Base-by-base conservation (phyloP, 1,284 basidiomycete species). In the Malassezia sp. region DNA sequence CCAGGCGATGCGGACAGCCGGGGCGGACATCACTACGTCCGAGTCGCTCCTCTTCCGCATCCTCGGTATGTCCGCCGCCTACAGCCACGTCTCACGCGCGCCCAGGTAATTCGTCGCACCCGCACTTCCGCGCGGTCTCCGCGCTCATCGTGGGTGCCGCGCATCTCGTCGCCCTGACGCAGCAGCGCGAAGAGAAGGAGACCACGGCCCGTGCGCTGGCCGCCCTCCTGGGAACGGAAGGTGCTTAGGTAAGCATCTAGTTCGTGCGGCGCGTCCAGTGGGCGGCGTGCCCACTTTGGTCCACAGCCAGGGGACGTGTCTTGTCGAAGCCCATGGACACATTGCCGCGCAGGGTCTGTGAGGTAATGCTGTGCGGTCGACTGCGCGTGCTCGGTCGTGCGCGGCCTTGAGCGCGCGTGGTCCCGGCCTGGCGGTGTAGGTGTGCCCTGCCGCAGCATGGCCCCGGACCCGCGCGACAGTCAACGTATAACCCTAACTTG, bases 401-500 rank as follows among this genome's bases (percentile, higher is more conserved):
- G n/a, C n/a, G n/a, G n/a, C n/a, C n/a, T n/a, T 23, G 21, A 37
- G 35, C 21, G 35, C 35, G 2, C 35, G 21, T 5, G 32, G 35
- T 8, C 21, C 30, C 33, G 39, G 24, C 18, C 29, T 20, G 39
- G 27, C n/a, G n/a, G n/a, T n/a, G n/a, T n/a, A 18, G 15, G 30
- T 17, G 5, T 41, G 39, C 12, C 18, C 39, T 21, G 15, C 26
- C 23, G 43, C 34, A 33, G 43, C 43, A 17, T 33, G 27, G 45
- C 15, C 18, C 41, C 38, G 30, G 40, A 10, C 7, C 15, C 35
- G 40, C 22, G 10, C 35, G 40, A 34, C 29, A 42, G 41, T 49
- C 48, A 38, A 26, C 29, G 26, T 32, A 27, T 49, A 49, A 50
- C 42, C 43, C 48, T 50, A 50, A 50, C 45, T 24, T 37, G 28